Base-by-base conservation (phyloP, 2,329 filamentous ascomycete genomes). In the Sarocladium brachiariae region DNA sequence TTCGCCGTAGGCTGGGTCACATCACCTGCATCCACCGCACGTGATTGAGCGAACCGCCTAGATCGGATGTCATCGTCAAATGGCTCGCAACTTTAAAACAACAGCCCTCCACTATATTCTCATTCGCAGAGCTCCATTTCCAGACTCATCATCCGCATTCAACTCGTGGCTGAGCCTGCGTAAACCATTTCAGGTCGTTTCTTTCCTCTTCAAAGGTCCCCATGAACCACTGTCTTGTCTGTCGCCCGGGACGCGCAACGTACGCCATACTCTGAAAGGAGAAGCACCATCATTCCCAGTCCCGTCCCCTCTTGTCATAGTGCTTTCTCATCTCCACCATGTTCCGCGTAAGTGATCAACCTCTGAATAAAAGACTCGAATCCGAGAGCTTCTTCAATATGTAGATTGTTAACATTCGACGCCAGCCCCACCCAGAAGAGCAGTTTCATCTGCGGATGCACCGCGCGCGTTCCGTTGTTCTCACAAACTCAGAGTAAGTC, bases 391-490 rank as follows among this genome's bases (percentile, higher is more conserved):
- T 19, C 16, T n/a, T n/a, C n/a, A 19, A 21, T 5, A 21, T 21
- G 14, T 18, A 21, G 37, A 41, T 18, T 18, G 11, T 37, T 23
- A 7, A 10, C 10, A 21, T 11, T 23, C 21, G 16, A 31, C 18
- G 8, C 7, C 21, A 80, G 77, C 73, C 75, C 58, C 80, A 87
- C 63, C 83, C 83, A 45, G 79, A 83, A 63, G 83, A 89, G 65
- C 78, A 80, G 54, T 86, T 92, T 64, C 86, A 80, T 54, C 76
- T 95, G 46, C 86, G 89, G 55, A 73, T 86, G 55, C 89, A 95
- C 70, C 83, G 89, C 43, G 89, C 89, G 37, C 81, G 86, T 55
- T 89, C 86, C 19, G 86, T 93, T 27, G 74, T 92, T 24, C 76
- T 95, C 54, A 92, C 88, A 5, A 74, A 82, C 21, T 76, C 84